Evolutionary conservation across 495 filamentous ascomycete species (phyloP).

Genomic region (Podospora didyma): DNA sequence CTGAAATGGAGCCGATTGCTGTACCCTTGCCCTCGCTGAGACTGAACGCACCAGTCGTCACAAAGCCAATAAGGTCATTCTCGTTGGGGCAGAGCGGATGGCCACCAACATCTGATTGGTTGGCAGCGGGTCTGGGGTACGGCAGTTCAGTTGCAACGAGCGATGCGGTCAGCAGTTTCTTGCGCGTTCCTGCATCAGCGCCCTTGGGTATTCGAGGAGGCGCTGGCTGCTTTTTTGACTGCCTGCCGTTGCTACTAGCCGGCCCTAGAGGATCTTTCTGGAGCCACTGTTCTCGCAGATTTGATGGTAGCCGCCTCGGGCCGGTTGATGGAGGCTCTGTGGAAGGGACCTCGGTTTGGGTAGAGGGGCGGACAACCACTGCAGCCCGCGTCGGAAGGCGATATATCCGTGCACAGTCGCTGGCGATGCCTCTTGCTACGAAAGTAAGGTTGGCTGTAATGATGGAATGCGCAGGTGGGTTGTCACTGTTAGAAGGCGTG

Average conservation of each 20-base stretch:
- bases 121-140: slow-evolving; percentile 16
- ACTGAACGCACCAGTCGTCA: slow-evolving; percentile 82
- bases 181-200: slow-evolving; percentile 40
- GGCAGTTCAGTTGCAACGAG: slow-evolving; percentile 36
- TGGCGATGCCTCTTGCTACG: slow-evolving; percentile 35
- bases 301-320: slow-evolving; percentile 23
- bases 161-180: slow-evolving; percentile 49
- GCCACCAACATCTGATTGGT: slow-evolving; percentile 36
- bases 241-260: slow-evolving; percentile 7
- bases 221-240: neutral
- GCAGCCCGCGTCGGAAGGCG: slow-evolving; percentile 33
- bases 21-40: slow-evolving; percentile 71
- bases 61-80: slow-evolving; percentile 82
- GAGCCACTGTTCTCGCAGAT: slow-evolving; percentile 46
- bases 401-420: slow-evolving; percentile 43
- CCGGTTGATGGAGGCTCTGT: slow-evolving; percentile 22
- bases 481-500: slow-evolving; percentile 5
- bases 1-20: slow-evolving; percentile 67
- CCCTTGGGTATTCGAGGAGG: slow-evolving; percentile 17
- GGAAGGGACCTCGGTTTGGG: slow-evolving; percentile 39
- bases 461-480: slow-evolving; percentile 21
- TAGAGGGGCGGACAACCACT: slow-evolving; percentile 14
- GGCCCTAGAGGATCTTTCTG: slow-evolving; percentile 20
- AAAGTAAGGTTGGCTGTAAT: slow-evolving; percentile 34
- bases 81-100: slow-evolving; percentile 67